phyloP scores from a whole-genome alignment of 768 basidiomycete species.

The Leucogyrophana mollusca region DNA sequence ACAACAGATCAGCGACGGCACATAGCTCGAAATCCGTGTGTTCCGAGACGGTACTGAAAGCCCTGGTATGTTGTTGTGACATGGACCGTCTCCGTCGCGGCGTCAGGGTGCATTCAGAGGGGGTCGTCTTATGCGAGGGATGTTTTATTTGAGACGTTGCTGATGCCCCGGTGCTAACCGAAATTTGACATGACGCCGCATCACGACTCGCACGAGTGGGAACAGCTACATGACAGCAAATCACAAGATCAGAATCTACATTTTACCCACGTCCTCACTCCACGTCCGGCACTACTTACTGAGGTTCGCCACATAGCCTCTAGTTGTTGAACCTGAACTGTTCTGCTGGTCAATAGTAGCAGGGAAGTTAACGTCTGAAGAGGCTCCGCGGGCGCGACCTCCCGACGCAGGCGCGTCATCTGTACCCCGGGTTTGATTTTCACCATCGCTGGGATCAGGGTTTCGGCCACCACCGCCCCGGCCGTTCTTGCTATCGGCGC shows the following conservation, averaged over 20 bases:
- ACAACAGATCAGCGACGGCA: conserved; percentile 50
- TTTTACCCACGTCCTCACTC: conserved; percentile 19
- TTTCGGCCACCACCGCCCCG: conserved; percentile 36
- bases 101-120: conserved; percentile 23
- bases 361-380: conserved; percentile 59
- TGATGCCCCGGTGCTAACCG: conserved; percentile 7
- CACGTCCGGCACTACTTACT: conserved; percentile 26
- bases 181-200: conserved; percentile 13
- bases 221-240: conserved; percentile 18
- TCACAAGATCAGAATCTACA: conserved; percentile 22
- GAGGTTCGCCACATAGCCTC: conserved; percentile 16
- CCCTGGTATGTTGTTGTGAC: conserved; percentile 29
- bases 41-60: conserved; percentile 44
- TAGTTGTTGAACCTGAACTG: conserved; percentile 14
- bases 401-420: conserved; percentile 32
- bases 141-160: conserved; percentile 13
- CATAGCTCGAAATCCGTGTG: conserved; percentile 49
- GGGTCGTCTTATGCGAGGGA: conserved; percentile 21
- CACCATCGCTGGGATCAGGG: conserved; percentile 35
- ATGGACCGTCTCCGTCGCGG: conserved; percentile 17
- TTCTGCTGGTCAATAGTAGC: conserved; percentile 27
- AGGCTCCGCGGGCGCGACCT: conserved; percentile 55
- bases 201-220: conserved; percentile 10
- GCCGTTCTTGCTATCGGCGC: conserved; percentile 47
- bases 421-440: conserved; percentile 30